Conservation (phyloP, 768 basidiomycete genomes). For the Boletus vermiculosoides region DNA sequence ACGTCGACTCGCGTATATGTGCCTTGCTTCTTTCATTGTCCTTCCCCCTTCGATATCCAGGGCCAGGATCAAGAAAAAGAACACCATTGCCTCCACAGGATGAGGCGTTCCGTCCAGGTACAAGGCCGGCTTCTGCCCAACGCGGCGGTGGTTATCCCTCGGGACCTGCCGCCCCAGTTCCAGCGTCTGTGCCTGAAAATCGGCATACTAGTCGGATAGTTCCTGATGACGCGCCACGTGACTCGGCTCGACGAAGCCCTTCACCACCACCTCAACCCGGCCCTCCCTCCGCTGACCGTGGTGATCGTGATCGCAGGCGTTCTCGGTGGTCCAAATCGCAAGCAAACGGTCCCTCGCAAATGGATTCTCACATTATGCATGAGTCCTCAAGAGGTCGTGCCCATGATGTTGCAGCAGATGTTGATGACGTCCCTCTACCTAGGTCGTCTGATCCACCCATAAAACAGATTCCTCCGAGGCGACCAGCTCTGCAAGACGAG, state of each 20-base stretch:
- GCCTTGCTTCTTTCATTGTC: slow-evolving; percentile 19
- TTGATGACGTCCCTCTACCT: slow-evolving; percentile 26
- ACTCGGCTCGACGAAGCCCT: slow-evolving; percentile 13
- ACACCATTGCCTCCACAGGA: slow-evolving; percentile 38
- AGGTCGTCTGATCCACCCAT: slow-evolving; percentile 20
- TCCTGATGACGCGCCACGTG: slow-evolving; percentile 5
- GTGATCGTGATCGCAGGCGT: slow-evolving; percentile 17
- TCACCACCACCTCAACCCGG: slow-evolving; percentile 11
- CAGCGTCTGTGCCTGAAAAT: slow-evolving; percentile 9
- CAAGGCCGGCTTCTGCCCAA: slow-evolving; percentile 12
- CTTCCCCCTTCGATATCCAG: slow-evolving; percentile 23
- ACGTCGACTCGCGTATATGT: slow-evolving; percentile 25
- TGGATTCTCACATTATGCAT: slow-evolving; percentile 15
- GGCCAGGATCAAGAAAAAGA: slow-evolving; percentile 35
- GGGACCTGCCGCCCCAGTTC: background rate
- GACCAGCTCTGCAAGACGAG: slow-evolving; percentile 25
- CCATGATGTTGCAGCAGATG: slow-evolving; percentile 24
- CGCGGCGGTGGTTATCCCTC: slow-evolving; percentile 11
- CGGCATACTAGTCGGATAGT: slow-evolving; percentile 1
- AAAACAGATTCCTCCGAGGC: slow-evolving; percentile 17
- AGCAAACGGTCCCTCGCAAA: slow-evolving; percentile 9
- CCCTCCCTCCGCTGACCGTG: slow-evolving; percentile 6
- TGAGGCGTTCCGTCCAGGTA: slow-evolving; percentile 27
- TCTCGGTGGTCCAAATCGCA: slow-evolving; percentile 15
- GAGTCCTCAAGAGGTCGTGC: slow-evolving; percentile 25